Base-by-base conservation (phyloP, 352 stramenopile species). In the Phytopythium helicoides region DNA sequence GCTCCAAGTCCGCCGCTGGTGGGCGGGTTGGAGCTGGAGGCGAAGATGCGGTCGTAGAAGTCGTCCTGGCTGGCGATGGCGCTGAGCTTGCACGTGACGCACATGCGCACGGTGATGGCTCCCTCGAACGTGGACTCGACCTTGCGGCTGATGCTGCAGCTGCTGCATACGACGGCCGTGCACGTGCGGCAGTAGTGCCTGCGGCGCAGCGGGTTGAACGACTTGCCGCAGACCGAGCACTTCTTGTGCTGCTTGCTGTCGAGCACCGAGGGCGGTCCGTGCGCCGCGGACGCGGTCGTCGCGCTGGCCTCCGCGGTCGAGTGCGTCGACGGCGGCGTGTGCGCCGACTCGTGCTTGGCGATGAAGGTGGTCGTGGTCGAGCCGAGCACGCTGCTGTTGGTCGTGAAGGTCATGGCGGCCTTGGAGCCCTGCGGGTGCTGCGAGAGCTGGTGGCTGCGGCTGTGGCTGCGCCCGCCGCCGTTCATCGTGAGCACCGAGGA, bases 21-120 rank as follows among this genome's bases (percentile, higher is more conserved):
- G 47, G 44, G 44, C 49, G 58, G 28, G 46, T 64, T 50, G 49
- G 56, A 50, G 61, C 78, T 54, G 54, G 70, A 73, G 12, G 78
- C 83, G 62, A 89, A 89, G 56, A 90, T 88, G 39, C 73, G 74
- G 63, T 90, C 76, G 62, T 92, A 90, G 48, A 89, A 92, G 56
- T 92, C 81, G 50, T 89, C 78, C 34, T 88, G 73, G 8, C 68
- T 66, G 38, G 78, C 66, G 14, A 78, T 75, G 34, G 78, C 76
- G 61, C 79, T 87, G 54, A 90, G 65, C 60, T 92, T 94, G 66
- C 85, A 95, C 54, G 69, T 79, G 28, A 92, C 73, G 57, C 85
- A 95, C 54, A 93, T 84, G 51, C 85, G 82, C 57, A 84, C 63
- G 12, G 76, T 90, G 22, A 72, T 70, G 4, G 65, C 54, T 23